Base-by-base conservation (phyloP, 352 stramenopile genomes). In the Blastocystis sp. region DNA sequence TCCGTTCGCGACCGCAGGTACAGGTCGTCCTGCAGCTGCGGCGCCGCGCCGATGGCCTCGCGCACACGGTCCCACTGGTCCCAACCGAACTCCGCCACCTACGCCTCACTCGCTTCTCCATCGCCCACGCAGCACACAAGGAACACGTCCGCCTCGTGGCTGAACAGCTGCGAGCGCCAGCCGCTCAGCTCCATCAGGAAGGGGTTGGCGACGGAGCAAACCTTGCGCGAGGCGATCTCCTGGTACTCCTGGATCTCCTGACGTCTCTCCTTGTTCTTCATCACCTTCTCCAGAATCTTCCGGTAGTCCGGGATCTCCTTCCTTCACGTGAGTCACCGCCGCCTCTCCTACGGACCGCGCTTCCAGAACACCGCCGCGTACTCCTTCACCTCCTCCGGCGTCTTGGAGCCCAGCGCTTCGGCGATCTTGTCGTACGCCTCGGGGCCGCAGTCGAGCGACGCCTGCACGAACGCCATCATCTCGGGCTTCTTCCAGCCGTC, bases 401-500 rank as follows among this genome's bases (percentile, higher is more conserved):
- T 90, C 90, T 95, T 95, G 1, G 67, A 61, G 21, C 93, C 93
- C 24, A 96, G 91, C 90, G 96, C 94, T 67, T 90, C 90, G 60
- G 93, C 92, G 85, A 95, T 96, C 45, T 98, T 97, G 78, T 94
- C 94, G 93, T 98, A 94, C 59, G 95, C 94, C 71, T 97, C 93
- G 41, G 97, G 93, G 60, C 96, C 96, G 85, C 94, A 93, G 82
- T 97, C 97, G 67, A 95, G 95, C 70, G 95, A 96, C 37, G 96
- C 93, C 80, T 97, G 97, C 69, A 98, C 92, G 88, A 98, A 98
- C 29, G 95, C 92, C 77, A 96, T 94, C 90, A 95, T 97, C 62
- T 96, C 82, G 90, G 91, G 62, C 66, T 93, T 92, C 12, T 92
- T 94, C 96, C 96, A 98, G 91, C 96, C 93, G 10, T 93, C 93